Evolutionary conservation across 192 early-diverging fungal species (phyloP), one percentile per base, ranked within the genome.

Genomic region (Chytriomyces sp.): DNA sequence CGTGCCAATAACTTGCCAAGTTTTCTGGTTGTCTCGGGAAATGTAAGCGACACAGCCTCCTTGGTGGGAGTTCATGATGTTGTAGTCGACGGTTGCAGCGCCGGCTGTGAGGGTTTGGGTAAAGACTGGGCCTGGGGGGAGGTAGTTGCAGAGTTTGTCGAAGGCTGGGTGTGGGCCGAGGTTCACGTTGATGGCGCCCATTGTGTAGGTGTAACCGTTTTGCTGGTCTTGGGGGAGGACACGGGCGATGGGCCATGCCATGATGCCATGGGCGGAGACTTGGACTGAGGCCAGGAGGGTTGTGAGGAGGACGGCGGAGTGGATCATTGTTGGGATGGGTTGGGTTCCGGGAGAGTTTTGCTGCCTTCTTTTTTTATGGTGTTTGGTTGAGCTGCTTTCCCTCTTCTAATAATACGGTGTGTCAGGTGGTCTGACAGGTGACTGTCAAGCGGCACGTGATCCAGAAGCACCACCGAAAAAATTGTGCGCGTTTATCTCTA

Each of bases 21-120:
- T 69, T 28, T 69, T 69, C 45, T 69, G 49, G 49, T 28, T 53
- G 26, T 69, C 68, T 45, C 8, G 2, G 20, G 48, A 50, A 26
- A 69, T 10, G 68, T 69, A 69, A 2, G 53, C 68, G 16, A 53
- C 53, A 26, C 68, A 69, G 0, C 68, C 68, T 8, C 68, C 68
- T 57, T 69, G 68, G 26, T 69, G 68, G 49, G 49, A 16, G 50
- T 69, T 69, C 68, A 69, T 69, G 50, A 69, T 69, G 68, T 69
- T 69, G 49, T 26, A 69, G 49, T 69, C 68, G 23, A 69, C 35
- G 46, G 49, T 69, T 10, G 68, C 68, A 5, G 68, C 47, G 45
- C 68, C 68, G 9, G 49, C 20, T 53, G 68, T 26, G 49, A 69
- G 10, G 18, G 68, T 69, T 43, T 69, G 68, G 11, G 68, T 69